These are phyloP conservation scores for Kurtzmaniella quercitrusa DNA, from an alignment of 1,139 yeast species.

Conservation along the genomic window DNA sequence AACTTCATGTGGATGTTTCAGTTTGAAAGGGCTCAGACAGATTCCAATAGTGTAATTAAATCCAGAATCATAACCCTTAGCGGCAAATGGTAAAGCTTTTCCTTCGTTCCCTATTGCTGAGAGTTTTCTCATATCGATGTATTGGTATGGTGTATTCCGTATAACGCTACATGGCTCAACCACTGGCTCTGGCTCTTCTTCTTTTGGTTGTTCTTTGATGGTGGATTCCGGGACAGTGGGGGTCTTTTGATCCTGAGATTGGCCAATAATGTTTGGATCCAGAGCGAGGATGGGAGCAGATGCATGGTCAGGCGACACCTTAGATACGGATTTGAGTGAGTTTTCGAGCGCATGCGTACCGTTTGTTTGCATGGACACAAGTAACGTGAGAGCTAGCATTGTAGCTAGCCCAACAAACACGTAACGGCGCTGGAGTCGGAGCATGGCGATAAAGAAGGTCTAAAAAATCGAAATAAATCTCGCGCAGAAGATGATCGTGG, in stretches of 20 bases:
- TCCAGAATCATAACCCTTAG: slow-evolving; percentile 69
- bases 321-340: not conserved
- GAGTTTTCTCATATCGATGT: slow-evolving; percentile 52
- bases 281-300: not conserved
- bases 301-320: not conserved
- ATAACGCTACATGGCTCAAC: slow-evolving; percentile 52
- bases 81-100: slow-evolving; percentile 54
- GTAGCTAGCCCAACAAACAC: not conserved
- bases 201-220: slow-evolving; percentile 7
- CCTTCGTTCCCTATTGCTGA: slow-evolving; percentile 43
- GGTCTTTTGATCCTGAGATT: not conserved
- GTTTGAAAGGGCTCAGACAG: slow-evolving; percentile 63
- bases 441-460: not conserved
- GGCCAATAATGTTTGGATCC: not conserved
- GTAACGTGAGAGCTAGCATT: not conserved
- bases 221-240: not conserved
- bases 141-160: slow-evolving; percentile 50
- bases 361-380: not conserved
- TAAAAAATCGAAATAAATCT: no score
- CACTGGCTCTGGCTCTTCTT: slow-evolving; percentile 12
- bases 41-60: slow-evolving; percentile 76
- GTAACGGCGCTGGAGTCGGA: not conserved
- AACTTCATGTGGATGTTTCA: slow-evolving; percentile 25
- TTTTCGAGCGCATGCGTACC: not conserved
- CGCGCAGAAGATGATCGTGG: not conserved